Percentiles rank a stretch among this genome's conserved stretches.
These are phyloP conservation scores for Cordyceps farinosa DNA, from an alignment of 2,329 filamentous ascomycete genomes.

Conservation along the genomic window DNA sequence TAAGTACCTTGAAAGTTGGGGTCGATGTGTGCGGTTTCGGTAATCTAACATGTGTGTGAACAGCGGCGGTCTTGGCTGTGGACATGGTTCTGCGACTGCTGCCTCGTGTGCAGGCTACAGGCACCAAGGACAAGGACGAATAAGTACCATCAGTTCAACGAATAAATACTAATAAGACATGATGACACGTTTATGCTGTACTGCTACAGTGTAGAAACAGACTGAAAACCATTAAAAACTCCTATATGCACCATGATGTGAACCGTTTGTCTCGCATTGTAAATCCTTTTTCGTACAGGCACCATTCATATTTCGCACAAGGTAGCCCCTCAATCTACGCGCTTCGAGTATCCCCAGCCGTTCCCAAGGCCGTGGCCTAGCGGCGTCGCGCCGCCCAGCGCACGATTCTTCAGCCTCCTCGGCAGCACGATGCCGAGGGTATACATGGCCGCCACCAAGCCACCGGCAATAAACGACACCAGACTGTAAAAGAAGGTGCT, in stretches of 20 bases:
- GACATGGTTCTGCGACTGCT: constrained; percentile 55
- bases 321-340: constrained; percentile 39
- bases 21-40: background rate
- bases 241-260: background rate
- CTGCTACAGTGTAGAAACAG: background rate
- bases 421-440: constrained; percentile 60
- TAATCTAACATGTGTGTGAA: background rate
- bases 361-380: constrained; percentile 53
- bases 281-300: background rate
- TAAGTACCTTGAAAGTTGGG: constrained; percentile 34
- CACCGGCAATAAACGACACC: constrained; percentile 55
- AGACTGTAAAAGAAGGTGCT: constrained; percentile 62
- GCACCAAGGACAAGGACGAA: constrained; percentile 37
- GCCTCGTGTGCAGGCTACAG: constrained; percentile 35
- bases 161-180: background rate
- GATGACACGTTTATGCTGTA: background rate
- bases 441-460: constrained; percentile 52
- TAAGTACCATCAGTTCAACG: background rate
- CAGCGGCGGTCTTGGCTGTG: constrained; percentile 47
- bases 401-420: constrained; percentile 45
- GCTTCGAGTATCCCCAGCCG: constrained; percentile 58
- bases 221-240: background rate
- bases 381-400: constrained; percentile 55
- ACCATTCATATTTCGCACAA: background rate
- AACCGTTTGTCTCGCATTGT: background rate